Conservation (phyloP, 257 asterid genomes). For the Capsicum rhomboideum region DNA sequence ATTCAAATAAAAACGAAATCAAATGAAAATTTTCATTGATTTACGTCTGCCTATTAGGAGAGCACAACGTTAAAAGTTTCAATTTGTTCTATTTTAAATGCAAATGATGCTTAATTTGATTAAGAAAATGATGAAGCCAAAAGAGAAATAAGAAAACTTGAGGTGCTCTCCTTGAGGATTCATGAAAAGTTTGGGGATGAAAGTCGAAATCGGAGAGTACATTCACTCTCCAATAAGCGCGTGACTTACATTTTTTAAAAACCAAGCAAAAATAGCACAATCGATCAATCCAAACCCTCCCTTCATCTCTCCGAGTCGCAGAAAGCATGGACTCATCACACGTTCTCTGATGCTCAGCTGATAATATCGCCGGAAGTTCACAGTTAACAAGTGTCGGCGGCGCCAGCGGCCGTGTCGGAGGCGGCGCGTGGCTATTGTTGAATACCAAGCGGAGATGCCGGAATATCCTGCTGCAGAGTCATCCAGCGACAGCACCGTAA, state of each 20-base stretch:
- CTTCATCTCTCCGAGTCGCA: not conserved
- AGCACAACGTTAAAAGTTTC: not conserved
- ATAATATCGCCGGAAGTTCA: not conserved
- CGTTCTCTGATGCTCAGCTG: not conserved
- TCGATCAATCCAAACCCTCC: constrained; percentile 6
- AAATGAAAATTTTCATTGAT: too few species aligned
- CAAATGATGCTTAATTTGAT: not conserved
- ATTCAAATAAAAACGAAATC: not conserved
- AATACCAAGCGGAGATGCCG: constrained; percentile 36
- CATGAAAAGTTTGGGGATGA: not conserved
- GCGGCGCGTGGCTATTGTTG: constrained; percentile 6
- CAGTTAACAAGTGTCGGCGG: not conserved
- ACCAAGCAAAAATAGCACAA: not conserved
- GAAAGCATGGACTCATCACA: not conserved
- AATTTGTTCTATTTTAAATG: not conserved
- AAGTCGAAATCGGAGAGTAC: not conserved
- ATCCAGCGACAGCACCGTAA: constrained; percentile 42
- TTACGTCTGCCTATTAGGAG: not conserved
- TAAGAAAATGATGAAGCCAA: not conserved
- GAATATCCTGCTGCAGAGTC: constrained; percentile 62
- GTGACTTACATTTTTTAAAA: not conserved
- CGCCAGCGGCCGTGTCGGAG: constrained; percentile 1
- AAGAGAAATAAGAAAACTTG: not conserved
- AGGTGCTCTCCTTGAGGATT: not conserved
- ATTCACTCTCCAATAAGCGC: not conserved